These are phyloP conservation scores for Pythium folliculosum DNA, from an alignment of 352 stramenopile species.

Conservation along the genomic window DNA sequence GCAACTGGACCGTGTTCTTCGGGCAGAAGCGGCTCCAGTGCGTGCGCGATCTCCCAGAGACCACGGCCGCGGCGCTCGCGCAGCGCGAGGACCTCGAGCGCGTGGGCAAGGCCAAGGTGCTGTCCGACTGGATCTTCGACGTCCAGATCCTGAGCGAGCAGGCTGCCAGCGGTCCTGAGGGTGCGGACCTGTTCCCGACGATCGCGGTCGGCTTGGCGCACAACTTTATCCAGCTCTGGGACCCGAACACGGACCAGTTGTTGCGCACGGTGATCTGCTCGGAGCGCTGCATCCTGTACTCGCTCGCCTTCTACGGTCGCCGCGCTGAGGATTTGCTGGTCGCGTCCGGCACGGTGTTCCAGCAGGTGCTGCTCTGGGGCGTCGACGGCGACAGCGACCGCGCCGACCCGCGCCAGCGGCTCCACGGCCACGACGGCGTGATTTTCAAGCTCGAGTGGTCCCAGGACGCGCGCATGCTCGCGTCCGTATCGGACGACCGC, in stretches of 20 bases:
- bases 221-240: constrained; percentile 86
- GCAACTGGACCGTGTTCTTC: constrained; percentile 61
- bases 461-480: constrained; percentile 55
- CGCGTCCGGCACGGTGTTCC: constrained; percentile 83
- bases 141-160: constrained; percentile 58
- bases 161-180: background rate
- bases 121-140: constrained; percentile 87
- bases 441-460: constrained; percentile 87
- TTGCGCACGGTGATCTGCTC: constrained; percentile 66
- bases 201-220: constrained; percentile 78
- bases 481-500: constrained; percentile 86
- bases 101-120: constrained; percentile 57
- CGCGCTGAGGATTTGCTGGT: constrained; percentile 58
- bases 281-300: constrained; percentile 84
- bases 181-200: constrained; percentile 25
- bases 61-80: constrained; percentile 20
- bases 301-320: constrained; percentile 78
- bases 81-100: constrained; percentile 24
- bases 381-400: constrained; percentile 23
- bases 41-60: constrained; percentile 53
- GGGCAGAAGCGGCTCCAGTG: constrained; percentile 80
- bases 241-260: constrained; percentile 40
- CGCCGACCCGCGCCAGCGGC: constrained; percentile 46
- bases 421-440: constrained; percentile 83
- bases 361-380: constrained; percentile 85